Evolutionary conservation across 2,329 filamentous ascomycete genomes (phyloP), one percentile per base, ranked within the genome.

Genomic region (Epicoccum sorghinum): DNA sequence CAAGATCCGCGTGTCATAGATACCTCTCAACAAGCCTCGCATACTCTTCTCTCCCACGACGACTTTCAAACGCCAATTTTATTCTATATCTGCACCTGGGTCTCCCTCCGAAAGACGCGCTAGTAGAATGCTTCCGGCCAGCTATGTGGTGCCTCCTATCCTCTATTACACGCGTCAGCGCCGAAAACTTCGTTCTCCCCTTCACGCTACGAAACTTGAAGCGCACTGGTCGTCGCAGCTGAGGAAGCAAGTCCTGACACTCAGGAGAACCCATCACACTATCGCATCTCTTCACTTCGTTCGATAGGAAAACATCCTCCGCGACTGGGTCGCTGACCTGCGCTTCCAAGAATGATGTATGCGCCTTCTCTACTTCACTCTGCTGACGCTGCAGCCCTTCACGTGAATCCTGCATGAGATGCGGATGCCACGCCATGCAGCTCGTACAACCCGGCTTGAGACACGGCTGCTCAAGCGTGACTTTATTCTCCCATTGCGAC

Each of bases 381-480:
- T 4, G n/a, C 1, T 27, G 12, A 14, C 13, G n/a, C 12, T 12
- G 6, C 5, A 13, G 18, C 12, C 23, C 25, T 10, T 2, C 25
- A 4, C 30, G 25, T 4, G n/a, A n/a, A 1, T 25, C 14, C 8
- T 35, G 18, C 1, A 59, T 25, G 12, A 61, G 2, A 33, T 61
- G 58, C 8, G 36, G 22, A 39, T 65, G 57, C 55, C 57, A 61
- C 18, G 24, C 24, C 44, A 39, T 40, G 38, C 65, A 68, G 13
- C 32, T 63, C 13, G n/a, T 23, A 23, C 64, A 68, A 3, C 58
- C 58, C 1, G 29, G 12, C 8, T 44, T 29, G 3, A 65, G 41
- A 43, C 65, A 68, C 1, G 65, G 65, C 4, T 37, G 22, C 7
- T 55, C 42, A 9, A 54, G 44, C 2, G 52, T 59, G 29, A 68